Conservation (phyloP, 352 stramenopile genomes). For the Pythium sp. region DNA sequence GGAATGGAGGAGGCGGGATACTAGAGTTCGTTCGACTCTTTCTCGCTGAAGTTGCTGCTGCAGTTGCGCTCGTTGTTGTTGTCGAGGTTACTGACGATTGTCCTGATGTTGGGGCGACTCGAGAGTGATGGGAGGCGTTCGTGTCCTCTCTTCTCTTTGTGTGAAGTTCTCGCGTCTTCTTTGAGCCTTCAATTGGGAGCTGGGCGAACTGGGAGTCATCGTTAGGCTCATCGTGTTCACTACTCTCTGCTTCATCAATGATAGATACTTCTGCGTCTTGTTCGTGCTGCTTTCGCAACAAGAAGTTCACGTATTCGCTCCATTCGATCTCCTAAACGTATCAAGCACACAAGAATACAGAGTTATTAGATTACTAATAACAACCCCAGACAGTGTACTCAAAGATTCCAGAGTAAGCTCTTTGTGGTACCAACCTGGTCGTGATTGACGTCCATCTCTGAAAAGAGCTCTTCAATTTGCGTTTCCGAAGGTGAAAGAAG, state of each 20-base stretch:
- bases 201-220: neutral
- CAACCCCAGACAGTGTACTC: too few species aligned
- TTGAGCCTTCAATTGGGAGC: neutral
- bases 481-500: neutral
- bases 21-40: neutral
- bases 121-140: neutral
- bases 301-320: conserved; percentile 55
- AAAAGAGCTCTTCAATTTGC: conserved; percentile 41
- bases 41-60: neutral
- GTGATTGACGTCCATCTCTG: conserved; percentile 42
- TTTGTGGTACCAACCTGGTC: conserved; percentile 34
- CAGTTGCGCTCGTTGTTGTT: neutral
- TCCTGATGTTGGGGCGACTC: too few species aligned
- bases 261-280: neutral
- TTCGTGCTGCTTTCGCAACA: conserved; percentile 24
- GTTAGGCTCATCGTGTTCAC: too few species aligned
- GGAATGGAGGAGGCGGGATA: neutral
- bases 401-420: too few species aligned
- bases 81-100: neutral
- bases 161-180: conserved; percentile 19
- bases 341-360: too few species aligned
- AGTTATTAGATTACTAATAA: too few species aligned
- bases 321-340: conserved; percentile 39
- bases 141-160: conserved; percentile 33
- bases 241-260: neutral